phyloP scores from a whole-genome alignment of 768 basidiomycete species.

The Austroboletus eburneus region DNA sequence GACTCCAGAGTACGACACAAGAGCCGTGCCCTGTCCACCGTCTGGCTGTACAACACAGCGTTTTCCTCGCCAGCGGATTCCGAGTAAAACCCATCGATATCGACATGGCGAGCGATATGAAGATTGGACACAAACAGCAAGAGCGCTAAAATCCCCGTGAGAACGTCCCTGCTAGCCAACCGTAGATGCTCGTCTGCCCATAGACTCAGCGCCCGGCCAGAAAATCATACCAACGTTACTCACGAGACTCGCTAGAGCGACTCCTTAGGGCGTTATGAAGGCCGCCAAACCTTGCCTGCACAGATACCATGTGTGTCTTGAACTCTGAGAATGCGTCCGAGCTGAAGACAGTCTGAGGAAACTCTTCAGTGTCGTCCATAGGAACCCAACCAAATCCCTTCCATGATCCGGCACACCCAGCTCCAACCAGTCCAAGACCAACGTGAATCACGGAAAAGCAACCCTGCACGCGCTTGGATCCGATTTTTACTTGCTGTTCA shows the following conservation, averaged over 20 bases:
- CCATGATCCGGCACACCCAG: constrained; percentile 73
- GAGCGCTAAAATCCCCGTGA: constrained; percentile 56
- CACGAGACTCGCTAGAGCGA: constrained; percentile 20
- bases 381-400: constrained; percentile 82
- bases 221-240: constrained; percentile 7
- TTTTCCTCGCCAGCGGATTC: constrained; percentile 39
- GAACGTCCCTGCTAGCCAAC: constrained; percentile 43
- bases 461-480: constrained; percentile 55
- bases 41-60: constrained; percentile 54
- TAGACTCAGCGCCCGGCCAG: constrained; percentile 2
- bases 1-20: constrained; percentile 70
- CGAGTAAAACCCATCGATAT: constrained; percentile 69
- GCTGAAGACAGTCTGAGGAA: constrained; percentile 45
- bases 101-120: constrained; percentile 76
- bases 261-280: constrained; percentile 25
- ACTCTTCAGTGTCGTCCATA: constrained; percentile 44
- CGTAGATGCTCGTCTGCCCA: constrained; percentile 28
- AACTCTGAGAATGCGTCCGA: constrained; percentile 54
- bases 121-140: constrained; percentile 61
- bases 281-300: constrained; percentile 48
- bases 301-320: constrained; percentile 39
- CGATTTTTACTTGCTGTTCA: constrained; percentile 21
- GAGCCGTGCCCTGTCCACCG: constrained; percentile 63
- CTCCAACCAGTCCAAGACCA: constrained; percentile 77
- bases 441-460: constrained; percentile 58